phyloP scores from a whole-genome alignment of 805 yeast genomes.

The Lipomyces lipofer region DNA sequence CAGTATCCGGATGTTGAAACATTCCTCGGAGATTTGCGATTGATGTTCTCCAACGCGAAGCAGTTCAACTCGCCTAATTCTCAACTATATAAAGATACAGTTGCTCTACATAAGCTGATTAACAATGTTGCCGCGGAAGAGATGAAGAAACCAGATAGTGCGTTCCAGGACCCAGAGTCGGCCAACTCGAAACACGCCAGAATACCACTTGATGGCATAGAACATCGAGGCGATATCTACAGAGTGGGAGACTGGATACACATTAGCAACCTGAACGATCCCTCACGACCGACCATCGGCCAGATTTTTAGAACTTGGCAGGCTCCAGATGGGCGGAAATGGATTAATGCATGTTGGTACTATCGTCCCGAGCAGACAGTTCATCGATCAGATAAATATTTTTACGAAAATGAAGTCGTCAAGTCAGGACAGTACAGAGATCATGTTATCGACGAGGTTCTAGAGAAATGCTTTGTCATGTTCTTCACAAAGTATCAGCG shows the following conservation, averaged over 20 bases:
- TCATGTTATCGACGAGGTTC: conserved; percentile 82
- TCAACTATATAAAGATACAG: conserved; percentile 60
- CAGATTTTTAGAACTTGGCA: conserved; percentile 94
- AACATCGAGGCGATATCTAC: conserved; percentile 68
- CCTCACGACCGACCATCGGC: conserved; percentile 85
- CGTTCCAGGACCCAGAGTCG: conserved; percentile 50
- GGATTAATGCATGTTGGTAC: conserved; percentile 97
- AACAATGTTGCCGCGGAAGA: conserved; percentile 62
- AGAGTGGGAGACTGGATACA: conserved; percentile 95
- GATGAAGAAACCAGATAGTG: conserved; percentile 77
- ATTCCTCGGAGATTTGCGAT: conserved; percentile 73
- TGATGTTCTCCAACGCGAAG: conserved; percentile 74
- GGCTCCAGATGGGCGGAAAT: conserved; percentile 70
- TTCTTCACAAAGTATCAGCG: conserved; percentile 92
- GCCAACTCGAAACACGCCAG: conserved; percentile 63
- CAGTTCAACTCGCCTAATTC: conserved; percentile 60
- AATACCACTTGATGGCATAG: conserved; percentile 76
- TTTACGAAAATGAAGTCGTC: conserved; percentile 91
- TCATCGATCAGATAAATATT: conserved; percentile 84
- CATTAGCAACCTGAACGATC: conserved; percentile 82
- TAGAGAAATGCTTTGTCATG: conserved; percentile 92
- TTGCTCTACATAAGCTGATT: conserved; percentile 61
- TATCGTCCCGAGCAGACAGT: conserved; percentile 97
- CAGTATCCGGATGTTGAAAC: conserved; percentile 73
- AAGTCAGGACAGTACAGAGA: conserved; percentile 97